Evolutionary conservation across 1,139 yeast species (phyloP).

Genomic region (Hyphopichia khmerensis): DNA sequence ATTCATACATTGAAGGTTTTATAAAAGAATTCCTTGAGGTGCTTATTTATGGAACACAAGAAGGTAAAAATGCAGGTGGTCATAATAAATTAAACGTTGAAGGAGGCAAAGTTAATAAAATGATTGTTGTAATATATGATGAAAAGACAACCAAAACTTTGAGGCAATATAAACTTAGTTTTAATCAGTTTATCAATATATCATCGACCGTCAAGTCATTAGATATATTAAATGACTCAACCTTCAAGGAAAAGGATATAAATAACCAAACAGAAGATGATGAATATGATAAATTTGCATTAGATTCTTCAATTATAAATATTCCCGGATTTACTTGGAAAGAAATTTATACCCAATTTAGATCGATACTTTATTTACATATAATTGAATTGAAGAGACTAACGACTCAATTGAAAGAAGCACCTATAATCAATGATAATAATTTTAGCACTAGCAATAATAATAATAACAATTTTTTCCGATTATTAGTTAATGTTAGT

Average conservation of each 20-base stretch:
- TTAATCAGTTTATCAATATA: constrained; percentile 23
- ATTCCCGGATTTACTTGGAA: constrained; percentile 32
- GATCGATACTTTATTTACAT: constrained; percentile 30
- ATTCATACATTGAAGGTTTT: constrained; percentile 32
- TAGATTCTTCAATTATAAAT: constrained; percentile 12
- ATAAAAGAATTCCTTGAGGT: constrained; percentile 21
- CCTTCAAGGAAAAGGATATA: neutral
- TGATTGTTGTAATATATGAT: constrained; percentile 25
- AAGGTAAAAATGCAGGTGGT: constrained; percentile 1
- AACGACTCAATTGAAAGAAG: constrained; percentile 8
- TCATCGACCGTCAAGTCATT: neutral
- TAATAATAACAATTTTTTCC: constrained; percentile 23
- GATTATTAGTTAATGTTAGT: constrained; percentile 29
- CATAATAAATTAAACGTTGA: neutral
- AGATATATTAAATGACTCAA: constrained; percentile 8
- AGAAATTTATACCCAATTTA: constrained; percentile 32
- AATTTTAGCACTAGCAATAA: neutral
- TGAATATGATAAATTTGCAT: constrained; percentile 8
- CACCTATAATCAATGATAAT: neutral
- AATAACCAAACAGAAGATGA: neutral
- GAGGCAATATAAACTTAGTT: constrained; percentile 27
- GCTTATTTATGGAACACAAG: constrained; percentile 9
- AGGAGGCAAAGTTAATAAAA: constrained; percentile 19
- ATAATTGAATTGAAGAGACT: constrained; percentile 18
- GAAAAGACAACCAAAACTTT: constrained; percentile 16